These are phyloP conservation scores for Apiotrichum siamense DNA, from an alignment of 1,284 basidiomycete species.

Conservation along the genomic window DNA sequence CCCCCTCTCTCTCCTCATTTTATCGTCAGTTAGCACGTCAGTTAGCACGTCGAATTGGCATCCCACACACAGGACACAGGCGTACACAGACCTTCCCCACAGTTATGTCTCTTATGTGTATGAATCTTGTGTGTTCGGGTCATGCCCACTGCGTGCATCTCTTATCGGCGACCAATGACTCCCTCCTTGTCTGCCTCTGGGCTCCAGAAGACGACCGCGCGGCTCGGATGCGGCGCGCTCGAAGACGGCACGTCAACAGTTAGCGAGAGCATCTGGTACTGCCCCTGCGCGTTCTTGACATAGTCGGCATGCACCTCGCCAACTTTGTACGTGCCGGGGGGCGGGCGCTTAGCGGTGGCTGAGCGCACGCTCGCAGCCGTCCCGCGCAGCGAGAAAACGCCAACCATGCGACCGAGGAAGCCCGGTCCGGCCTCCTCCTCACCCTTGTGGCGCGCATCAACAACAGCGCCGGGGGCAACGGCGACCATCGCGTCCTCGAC, in stretches of 20 bases:
- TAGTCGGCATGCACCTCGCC: constrained; percentile 47
- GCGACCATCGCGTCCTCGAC: constrained; percentile 1
- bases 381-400: constrained; percentile 3
- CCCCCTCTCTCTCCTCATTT: too few relatives aligned
- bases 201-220: constrained; percentile 42
- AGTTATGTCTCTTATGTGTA: not conserved
- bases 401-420: constrained; percentile 5
- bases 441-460: too few relatives aligned
- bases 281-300: constrained; percentile 43
- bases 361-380: not conserved
- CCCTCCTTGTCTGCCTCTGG: constrained; percentile 42
- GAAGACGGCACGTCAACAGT: constrained; percentile 42
- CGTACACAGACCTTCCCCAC: too few relatives aligned
- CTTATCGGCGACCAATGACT: constrained; percentile 23
- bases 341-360: constrained; percentile 23
- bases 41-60: too few relatives aligned
- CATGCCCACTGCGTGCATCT: too few relatives aligned
- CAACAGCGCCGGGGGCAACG: not conserved
- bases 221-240: constrained; percentile 31
- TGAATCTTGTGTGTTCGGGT: too few relatives aligned
- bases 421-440: constrained; percentile 7
- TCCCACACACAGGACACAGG: too few relatives aligned
- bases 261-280: constrained; percentile 40
- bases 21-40: too few relatives aligned
- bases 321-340: constrained; percentile 45